Conservation (phyloP, 148 eudicot species). For the Drosera capensis region DNA sequence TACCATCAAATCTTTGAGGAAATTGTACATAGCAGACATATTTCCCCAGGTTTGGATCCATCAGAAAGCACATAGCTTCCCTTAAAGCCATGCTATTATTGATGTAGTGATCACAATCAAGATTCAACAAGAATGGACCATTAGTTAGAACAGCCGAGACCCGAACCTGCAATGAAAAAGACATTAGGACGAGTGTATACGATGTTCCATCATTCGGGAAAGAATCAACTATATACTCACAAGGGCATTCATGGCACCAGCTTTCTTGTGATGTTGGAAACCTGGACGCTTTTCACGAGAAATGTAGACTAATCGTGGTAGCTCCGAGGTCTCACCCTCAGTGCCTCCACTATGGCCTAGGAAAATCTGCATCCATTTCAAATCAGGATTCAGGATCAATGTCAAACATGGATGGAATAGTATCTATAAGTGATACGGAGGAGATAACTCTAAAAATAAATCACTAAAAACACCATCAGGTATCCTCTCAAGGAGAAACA, state of each 20-base stretch:
- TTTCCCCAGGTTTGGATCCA: slow-evolving; percentile 89
- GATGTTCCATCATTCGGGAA: background rate
- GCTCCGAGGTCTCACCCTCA: slow-evolving; percentile 49
- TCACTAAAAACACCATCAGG: too few relatives aligned
- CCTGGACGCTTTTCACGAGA: slow-evolving; percentile 96
- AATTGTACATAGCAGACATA: slow-evolving; percentile 84
- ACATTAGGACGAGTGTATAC: background rate
- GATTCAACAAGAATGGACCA: slow-evolving; percentile 81
- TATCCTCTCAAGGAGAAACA: too few relatives aligned
- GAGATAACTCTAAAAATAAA: background rate
- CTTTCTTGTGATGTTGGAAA: slow-evolving; percentile 84
- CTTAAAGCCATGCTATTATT: slow-evolving; percentile 76
- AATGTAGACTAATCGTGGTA: slow-evolving; percentile 70
- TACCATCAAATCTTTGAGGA: slow-evolving; percentile 90
- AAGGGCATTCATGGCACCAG: slow-evolving; percentile 89
- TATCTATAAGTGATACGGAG: background rate
- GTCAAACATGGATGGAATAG: background rate
- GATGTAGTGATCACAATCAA: slow-evolving; percentile 90
- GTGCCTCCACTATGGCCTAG: slow-evolving; percentile 69
- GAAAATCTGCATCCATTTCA: slow-evolving; percentile 32
- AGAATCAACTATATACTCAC: slow-evolving; percentile 21
- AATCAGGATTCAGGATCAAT: background rate
- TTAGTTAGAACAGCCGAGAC: slow-evolving; percentile 81
- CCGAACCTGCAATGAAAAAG: slow-evolving; percentile 40
- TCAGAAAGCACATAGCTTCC: slow-evolving; percentile 80